Conservation (phyloP, 768 basidiomycete genomes). For the Udeniomyces megalosporus region DNA sequence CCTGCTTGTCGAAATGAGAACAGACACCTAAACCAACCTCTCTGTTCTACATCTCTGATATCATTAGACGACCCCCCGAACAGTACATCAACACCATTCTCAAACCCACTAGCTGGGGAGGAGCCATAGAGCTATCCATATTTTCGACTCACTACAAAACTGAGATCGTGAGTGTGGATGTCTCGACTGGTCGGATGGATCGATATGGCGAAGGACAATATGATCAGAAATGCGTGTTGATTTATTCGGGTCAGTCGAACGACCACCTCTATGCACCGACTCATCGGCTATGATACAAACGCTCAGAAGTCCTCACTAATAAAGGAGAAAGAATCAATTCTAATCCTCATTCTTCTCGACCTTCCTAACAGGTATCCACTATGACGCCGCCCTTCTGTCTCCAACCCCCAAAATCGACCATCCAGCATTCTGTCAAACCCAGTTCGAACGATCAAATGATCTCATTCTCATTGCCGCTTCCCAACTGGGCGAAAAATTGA, state of each 20-base stretch:
- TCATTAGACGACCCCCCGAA: slow-evolving; percentile 41
- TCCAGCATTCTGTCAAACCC: slow-evolving; percentile 70
- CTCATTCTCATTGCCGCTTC: slow-evolving; percentile 34
- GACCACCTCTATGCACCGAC: too few relatives aligned
- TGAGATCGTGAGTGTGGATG: slow-evolving; percentile 79
- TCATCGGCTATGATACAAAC: too few relatives aligned
- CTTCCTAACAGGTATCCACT: slow-evolving; percentile 35
- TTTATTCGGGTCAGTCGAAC: slow-evolving; percentile 58
- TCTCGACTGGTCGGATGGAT: slow-evolving; percentile 81
- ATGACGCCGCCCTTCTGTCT: slow-evolving; percentile 74
- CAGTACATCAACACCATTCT: slow-evolving; percentile 69
- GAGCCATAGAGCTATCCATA: slow-evolving; percentile 71
- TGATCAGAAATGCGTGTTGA: slow-evolving; percentile 43
- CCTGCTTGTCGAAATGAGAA: background rate
- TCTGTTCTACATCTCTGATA: background rate
- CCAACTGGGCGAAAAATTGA: slow-evolving; percentile 53
- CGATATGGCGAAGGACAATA: slow-evolving; percentile 46
- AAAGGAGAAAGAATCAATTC: too few relatives aligned
- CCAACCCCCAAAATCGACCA: slow-evolving; percentile 45
- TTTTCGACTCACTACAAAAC: slow-evolving; percentile 65
- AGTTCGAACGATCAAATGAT: slow-evolving; percentile 44
- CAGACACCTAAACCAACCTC: too few relatives aligned
- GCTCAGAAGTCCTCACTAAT: too few relatives aligned
- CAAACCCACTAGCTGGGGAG: slow-evolving; percentile 74
- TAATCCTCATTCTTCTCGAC: too few relatives aligned